Evolutionary conservation across 495 filamentous ascomycete species (phyloP), one percentile per base, ranked within the genome.

Genomic region (Jackrogersella minutella): DNA sequence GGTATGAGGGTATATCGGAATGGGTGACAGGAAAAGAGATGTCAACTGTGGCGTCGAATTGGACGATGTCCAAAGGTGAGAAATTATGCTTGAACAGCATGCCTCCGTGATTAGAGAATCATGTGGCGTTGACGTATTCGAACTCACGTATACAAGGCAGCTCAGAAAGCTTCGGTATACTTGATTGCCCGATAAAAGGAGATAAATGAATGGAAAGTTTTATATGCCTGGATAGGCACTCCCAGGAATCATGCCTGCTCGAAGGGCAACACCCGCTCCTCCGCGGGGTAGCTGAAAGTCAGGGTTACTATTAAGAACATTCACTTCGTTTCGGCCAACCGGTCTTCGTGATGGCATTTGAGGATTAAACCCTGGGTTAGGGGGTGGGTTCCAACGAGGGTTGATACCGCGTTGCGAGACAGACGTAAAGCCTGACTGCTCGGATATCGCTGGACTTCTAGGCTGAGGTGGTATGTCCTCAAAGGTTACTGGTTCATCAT

Each of bases 361-460:
- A 22, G 78, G 77, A 16, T 49, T 56, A 41, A 61, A 73, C 5
- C 57, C 70, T 57, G 63, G 66, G 19, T 37, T 28, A 40, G 78
- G 72, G 36, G 76, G 75, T 1, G 76, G 71, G 78, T 91, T 76
- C 93, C 93, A 97, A 30, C 87, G 86, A 3, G 93, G 93, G 73
- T 97, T 97, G 16, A 95, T 77, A n/a, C 89, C 88, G 22, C 93
- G 84, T 78, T 96, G 91, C 0, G 88, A 91, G 37, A 97, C 87
- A 21, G 89, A 92, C 10, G 93, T 96, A 79, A 94, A 96, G 59
- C 88, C 88, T 58, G 88, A 91, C 28, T 85, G 80, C 62, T 93
- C 91, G 60, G 88, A 91, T 66, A 89, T 85, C 44, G 91, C 86
- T 53, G 91, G 92, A 73, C 87, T 91, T 68, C 90, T 82, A 31